Conservation (phyloP, 1,284 basidiomycete species). For the Leccinum subrobustum region DNA sequence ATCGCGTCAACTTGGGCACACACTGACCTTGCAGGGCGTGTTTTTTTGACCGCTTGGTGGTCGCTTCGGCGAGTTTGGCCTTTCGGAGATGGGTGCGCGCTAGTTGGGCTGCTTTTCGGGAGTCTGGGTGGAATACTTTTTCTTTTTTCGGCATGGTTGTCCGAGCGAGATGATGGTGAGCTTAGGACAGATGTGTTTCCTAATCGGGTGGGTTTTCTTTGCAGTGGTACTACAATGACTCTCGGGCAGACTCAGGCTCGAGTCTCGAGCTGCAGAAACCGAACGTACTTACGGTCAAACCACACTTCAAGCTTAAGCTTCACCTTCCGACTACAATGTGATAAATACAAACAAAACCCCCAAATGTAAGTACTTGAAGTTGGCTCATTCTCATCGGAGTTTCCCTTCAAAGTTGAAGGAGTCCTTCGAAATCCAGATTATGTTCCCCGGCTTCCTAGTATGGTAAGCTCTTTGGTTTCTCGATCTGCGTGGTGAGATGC, state of each 20-base stretch:
- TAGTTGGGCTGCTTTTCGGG: conserved; percentile 81
- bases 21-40: conserved; percentile 52
- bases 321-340: background rate
- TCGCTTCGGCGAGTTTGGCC: conserved; percentile 61
- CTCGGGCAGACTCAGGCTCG: too few species aligned
- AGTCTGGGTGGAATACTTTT: conserved; percentile 78
- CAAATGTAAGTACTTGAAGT: background rate
- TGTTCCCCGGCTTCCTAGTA: background rate
- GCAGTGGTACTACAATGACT: too few species aligned
- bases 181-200: background rate
- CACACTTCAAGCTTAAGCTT: background rate
- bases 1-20: background rate
- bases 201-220: background rate
- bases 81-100: conserved; percentile 71
- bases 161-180: background rate
- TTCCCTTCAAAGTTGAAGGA: background rate
- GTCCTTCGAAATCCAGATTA: background rate
- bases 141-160: conserved; percentile 52
- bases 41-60: conserved; percentile 56
- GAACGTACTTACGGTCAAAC: background rate
- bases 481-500: background rate
- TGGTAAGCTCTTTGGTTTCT: background rate
- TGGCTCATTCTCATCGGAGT: background rate
- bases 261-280: too few species aligned
- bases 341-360: background rate